These are phyloP conservation scores for Melampsora abietis-canadensis DNA, from an alignment of 1,284 basidiomycete genomes.

Conservation along the genomic window DNA sequence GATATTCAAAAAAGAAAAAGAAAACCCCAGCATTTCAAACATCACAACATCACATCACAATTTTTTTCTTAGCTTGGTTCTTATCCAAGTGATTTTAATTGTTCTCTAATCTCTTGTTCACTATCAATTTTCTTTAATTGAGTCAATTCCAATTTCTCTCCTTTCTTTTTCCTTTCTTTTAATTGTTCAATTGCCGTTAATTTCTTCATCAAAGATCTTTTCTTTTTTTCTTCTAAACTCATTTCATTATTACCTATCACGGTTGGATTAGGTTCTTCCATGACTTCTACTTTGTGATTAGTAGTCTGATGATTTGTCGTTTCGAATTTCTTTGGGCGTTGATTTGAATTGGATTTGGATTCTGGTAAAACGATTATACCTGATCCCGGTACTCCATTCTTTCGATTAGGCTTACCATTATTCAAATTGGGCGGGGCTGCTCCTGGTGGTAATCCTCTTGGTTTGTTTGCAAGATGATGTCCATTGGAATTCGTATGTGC, in stretches of 20 bases:
- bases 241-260: conserved; percentile 55
- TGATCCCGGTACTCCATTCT: conserved; percentile 46
- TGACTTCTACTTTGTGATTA: no score
- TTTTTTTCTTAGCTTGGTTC: not conserved
- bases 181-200: conserved; percentile 63
- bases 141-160: conserved; percentile 57
- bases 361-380: not conserved
- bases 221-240: conserved; percentile 54
- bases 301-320: conserved; percentile 45
- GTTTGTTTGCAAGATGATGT: conserved; percentile 10
- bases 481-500: conserved; percentile 39
- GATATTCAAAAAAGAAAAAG: conserved; percentile 1
- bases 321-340: conserved; percentile 24
- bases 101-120: conserved; percentile 51
- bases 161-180: conserved; percentile 53
- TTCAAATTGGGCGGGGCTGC: conserved; percentile 42
- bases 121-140: conserved; percentile 73
- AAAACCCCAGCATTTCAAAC: no score
- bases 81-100: conserved; percentile 49
- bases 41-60: not conserved
- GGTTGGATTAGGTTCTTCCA: conserved; percentile 48
- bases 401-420: conserved; percentile 40
- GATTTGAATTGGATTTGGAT: conserved; percentile 12
- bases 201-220: conserved; percentile 63
- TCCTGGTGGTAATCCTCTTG: conserved; percentile 38